Percentiles rank a stretch among this genome's conserved stretches.
phyloP scores from a whole-genome alignment of 805 yeast genomes.

The Yarrowia sp. region DNA sequence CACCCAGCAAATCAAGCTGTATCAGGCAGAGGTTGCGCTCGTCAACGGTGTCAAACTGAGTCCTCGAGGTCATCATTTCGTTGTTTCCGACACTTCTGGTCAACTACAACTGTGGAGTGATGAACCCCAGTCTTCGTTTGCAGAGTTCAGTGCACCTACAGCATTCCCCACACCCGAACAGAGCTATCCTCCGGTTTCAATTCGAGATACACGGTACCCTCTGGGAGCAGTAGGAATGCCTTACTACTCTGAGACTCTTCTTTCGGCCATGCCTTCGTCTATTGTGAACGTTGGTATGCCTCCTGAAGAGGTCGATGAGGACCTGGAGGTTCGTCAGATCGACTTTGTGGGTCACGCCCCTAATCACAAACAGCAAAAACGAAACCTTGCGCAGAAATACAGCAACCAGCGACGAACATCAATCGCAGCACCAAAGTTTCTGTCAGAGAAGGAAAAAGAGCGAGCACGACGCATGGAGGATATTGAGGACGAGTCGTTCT shows the following conservation, averaged over 20 bases:
- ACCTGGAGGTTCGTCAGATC: conserved; percentile 42
- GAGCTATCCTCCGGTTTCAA: conserved; percentile 32
- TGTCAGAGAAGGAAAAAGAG: conserved; percentile 53
- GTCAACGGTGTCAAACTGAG: conserved; percentile 55
- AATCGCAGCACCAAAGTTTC: conserved; percentile 48
- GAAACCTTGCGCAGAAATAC: conserved; percentile 46
- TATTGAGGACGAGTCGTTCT: conserved; percentile 30
- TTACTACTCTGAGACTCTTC: conserved; percentile 67
- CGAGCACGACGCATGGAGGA: conserved; percentile 36
- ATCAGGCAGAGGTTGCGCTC: conserved; percentile 60
- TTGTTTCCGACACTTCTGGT: conserved; percentile 64
- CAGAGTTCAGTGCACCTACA: conserved; percentile 47
- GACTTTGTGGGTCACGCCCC: conserved; percentile 46
- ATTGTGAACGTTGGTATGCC: conserved; percentile 64
- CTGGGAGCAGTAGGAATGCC: conserved; percentile 81
- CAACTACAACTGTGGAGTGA: conserved; percentile 69
- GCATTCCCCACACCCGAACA: conserved; percentile 50
- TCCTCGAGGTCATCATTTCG: conserved; percentile 72
- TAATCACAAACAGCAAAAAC: conserved; percentile 58
- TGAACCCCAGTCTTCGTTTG: conserved; percentile 45
- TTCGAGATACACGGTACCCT: conserved; percentile 52
- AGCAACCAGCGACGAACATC: conserved; percentile 37
- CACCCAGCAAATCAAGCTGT: conserved; percentile 56
- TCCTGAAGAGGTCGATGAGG: conserved; percentile 53
- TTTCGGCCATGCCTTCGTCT: conserved; percentile 50